A percentile compares a stretch with the other conserved stretches of the same genome.
Evolutionary conservation across 176 grass and related monocot genomes (phyloP).

Genomic region (Guadua angustifolia): DNA sequence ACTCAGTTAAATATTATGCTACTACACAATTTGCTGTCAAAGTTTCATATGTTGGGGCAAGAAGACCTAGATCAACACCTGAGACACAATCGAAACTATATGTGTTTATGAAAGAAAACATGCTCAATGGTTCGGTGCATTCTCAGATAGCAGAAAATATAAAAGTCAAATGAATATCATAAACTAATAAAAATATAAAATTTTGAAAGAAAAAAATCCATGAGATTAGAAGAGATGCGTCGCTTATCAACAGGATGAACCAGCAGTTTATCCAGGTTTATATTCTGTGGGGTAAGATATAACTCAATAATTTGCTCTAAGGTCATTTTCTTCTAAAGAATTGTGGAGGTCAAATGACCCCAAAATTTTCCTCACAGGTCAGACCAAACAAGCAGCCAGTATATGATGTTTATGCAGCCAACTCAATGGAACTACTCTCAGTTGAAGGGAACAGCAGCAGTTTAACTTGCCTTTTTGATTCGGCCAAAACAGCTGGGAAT

Average conservation of each 20-base stretch:
- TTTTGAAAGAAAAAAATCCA: slow-evolving; percentile 33
- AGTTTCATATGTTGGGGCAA: not conserved
- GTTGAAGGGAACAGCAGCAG: not conserved
- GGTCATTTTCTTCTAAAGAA: not conserved
- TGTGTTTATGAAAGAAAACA: not conserved
- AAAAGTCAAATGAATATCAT: not conserved
- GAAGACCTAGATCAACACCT: not conserved
- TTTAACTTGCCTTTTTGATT: not conserved
- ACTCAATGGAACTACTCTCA: not conserved
- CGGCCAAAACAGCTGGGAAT: not conserved
- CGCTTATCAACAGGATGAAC: slow-evolving; percentile 27
- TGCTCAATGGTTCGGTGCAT: slow-evolving; percentile 6
- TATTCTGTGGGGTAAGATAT: not conserved
- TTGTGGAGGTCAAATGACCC: not conserved
- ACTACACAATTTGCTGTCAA: slow-evolving; percentile 5
- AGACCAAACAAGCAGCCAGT: not conserved
- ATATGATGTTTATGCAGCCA: not conserved
- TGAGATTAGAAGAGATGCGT: not conserved
- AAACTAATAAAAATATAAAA: slow-evolving; percentile 12
- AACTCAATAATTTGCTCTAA: not conserved
- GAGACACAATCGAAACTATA: slow-evolving; percentile 1
- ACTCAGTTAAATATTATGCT: not conserved
- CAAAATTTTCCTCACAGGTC: not conserved
- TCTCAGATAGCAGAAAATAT: slow-evolving; percentile 12
- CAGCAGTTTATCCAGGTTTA: slow-evolving; percentile 2